Evolutionary conservation across 1,284 basidiomycete species (phyloP).

Genomic region (Rhizopogon parksii): DNA sequence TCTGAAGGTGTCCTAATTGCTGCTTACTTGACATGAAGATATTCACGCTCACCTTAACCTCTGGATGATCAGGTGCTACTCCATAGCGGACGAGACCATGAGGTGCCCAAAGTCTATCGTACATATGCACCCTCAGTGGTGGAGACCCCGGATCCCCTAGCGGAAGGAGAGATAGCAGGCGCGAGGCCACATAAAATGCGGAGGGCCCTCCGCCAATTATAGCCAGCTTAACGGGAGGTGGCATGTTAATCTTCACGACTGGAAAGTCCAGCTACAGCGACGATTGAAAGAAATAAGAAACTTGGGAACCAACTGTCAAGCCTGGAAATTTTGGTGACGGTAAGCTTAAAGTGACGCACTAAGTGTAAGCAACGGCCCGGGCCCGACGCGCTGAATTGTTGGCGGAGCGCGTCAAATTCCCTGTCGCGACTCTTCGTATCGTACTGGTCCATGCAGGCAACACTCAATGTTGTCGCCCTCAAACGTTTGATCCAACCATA

Average conservation of each 20-base stretch:
- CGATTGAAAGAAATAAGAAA: too few species aligned
- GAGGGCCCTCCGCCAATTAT: constrained; percentile 89
- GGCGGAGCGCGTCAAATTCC: background rate
- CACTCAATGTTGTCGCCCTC: constrained; percentile 37
- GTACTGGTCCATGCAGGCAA: constrained; percentile 38
- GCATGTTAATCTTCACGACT: constrained; percentile 11
- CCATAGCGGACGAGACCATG: constrained; percentile 95
- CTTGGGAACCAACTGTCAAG: background rate
- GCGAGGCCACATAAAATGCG: constrained; percentile 89
- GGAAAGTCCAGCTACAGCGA: background rate
- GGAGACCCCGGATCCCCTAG: constrained; percentile 31
- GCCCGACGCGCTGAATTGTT: background rate
- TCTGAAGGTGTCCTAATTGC: constrained; percentile 43
- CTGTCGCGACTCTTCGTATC: background rate
- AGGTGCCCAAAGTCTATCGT: constrained; percentile 90
- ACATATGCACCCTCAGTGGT: constrained; percentile 74
- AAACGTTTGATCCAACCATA: constrained; percentile 34
- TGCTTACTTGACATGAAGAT: background rate
- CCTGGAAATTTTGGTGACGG: background rate
- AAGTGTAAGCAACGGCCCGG: background rate
- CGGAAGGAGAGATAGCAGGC: constrained; percentile 64
- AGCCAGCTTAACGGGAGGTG: constrained; percentile 55
- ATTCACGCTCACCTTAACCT: constrained; percentile 76
- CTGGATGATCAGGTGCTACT: constrained; percentile 97
- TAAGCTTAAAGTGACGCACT: too few species aligned